Percentiles rank a stretch among this genome's conserved stretches.
Conservation (phyloP, 768 basidiomycete species). For the Hericium rajendrae region DNA sequence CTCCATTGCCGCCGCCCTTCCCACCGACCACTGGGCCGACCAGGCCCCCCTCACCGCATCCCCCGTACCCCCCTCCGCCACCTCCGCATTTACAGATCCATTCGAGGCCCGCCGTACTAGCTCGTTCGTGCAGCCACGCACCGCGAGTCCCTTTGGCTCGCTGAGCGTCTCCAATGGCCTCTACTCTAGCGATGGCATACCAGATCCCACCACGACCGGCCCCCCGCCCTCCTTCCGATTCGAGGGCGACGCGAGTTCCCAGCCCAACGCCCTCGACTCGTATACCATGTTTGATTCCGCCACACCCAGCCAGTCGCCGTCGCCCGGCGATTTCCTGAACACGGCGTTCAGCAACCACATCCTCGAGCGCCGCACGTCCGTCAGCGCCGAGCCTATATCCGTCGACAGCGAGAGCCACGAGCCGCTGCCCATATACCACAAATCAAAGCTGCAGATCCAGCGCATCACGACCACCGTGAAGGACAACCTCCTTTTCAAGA, state of each 20-base stretch:
- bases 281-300: conserved; percentile 25
- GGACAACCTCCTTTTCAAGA: conserved; percentile 89
- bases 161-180: conserved; percentile 75
- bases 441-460: conserved; percentile 73
- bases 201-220: conserved; percentile 15
- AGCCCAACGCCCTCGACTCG: conserved; percentile 41
- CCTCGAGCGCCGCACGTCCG: conserved; percentile 86
- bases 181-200: conserved; percentile 37
- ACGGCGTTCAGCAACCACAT: conserved; percentile 59
- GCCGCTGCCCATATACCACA: conserved; percentile 65
- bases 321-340: conserved; percentile 58
- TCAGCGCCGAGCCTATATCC: conserved; percentile 93
- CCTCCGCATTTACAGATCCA: conserved; percentile 47
- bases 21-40: conserved; percentile 53
- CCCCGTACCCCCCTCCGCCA: conserved; percentile 30
- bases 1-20: conserved; percentile 41
- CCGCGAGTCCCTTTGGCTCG: conserved; percentile 67
- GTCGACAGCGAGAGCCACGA: conserved; percentile 59
- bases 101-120: conserved; percentile 44
- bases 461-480: conserved; percentile 84
- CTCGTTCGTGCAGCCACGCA: conserved; percentile 34
- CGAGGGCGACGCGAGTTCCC: conserved; percentile 44
- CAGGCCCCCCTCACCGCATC: conserved; percentile 23
- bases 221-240: conserved; percentile 49
- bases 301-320: conserved; percentile 20